These are phyloP conservation scores for Coemansia biformis DNA, from an alignment of 192 early-diverging fungal species.

Conservation along the genomic window DNA sequence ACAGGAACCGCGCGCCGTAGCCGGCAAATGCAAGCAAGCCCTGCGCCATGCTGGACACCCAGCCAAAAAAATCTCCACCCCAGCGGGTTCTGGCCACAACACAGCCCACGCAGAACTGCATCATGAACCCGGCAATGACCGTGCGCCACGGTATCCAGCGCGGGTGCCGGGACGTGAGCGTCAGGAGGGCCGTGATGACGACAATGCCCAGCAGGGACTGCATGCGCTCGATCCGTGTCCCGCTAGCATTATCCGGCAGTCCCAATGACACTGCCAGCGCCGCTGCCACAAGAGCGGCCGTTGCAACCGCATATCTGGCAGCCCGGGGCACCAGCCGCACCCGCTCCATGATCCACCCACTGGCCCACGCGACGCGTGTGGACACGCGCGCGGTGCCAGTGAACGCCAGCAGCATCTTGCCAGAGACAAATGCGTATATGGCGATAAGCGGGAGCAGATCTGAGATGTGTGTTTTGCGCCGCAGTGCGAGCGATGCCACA, in stretches of 20 bases:
- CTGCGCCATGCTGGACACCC: constrained; percentile 54
- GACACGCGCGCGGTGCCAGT: constrained; percentile 30
- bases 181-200: constrained; percentile 51
- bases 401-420: constrained; percentile 50
- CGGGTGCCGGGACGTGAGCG: constrained; percentile 57
- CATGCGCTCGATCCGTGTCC: constrained; percentile 63
- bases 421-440: constrained; percentile 51
- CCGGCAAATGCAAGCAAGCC: constrained; percentile 62
- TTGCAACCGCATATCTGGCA: constrained; percentile 49
- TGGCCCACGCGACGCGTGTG: constrained; percentile 1
- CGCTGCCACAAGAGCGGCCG: constrained; percentile 54
- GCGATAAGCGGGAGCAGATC: constrained; percentile 49
- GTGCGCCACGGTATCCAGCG: constrained; percentile 69
- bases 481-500: constrained; percentile 55
- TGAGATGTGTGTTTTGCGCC: constrained; percentile 49
- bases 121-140: constrained; percentile 58
- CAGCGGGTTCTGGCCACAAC: constrained; percentile 68
- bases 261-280: constrained; percentile 48
- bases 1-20: constrained; percentile 66
- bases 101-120: constrained; percentile 76
- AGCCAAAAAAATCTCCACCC: constrained; percentile 70
- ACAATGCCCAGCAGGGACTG: constrained; percentile 71
- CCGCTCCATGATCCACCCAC: background rate
- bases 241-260: constrained; percentile 25
- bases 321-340: constrained; percentile 37